Evolutionary conservation across 768 basidiomycete genomes (phyloP).

Genomic region (Sporobolomyces phaffii): DNA sequence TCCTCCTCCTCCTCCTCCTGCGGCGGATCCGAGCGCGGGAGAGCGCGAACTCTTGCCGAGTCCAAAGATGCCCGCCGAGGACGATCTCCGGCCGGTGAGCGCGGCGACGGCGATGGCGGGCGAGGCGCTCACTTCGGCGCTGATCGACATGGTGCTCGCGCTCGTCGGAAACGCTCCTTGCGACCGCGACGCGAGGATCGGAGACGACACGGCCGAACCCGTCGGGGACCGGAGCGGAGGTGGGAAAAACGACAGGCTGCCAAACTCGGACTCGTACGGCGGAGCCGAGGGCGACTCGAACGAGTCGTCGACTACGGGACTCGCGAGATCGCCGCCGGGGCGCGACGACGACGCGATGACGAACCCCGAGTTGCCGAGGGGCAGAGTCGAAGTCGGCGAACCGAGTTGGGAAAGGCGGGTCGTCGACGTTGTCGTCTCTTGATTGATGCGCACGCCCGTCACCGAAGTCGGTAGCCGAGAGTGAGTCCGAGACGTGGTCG

Average conservation of each 20-base stretch:
- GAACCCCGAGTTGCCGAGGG: neutral
- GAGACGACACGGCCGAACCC: constrained; percentile 1
- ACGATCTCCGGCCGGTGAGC: neutral
- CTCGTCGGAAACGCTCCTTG: constrained; percentile 3
- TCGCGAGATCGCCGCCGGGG: no score
- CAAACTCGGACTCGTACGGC: constrained; percentile 8
- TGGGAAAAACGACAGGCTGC: neutral
- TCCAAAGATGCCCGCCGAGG: constrained; percentile 17
- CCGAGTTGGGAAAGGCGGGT: neutral
- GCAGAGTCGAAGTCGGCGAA: neutral
- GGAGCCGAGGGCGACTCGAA: neutral
- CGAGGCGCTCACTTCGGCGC: neutral
- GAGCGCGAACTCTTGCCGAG: constrained; percentile 3
- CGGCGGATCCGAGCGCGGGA: neutral
- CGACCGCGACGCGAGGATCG: neutral
- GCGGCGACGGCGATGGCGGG: no score
- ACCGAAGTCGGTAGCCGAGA: neutral
- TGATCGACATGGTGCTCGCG: constrained; percentile 5
- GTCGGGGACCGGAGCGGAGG: neutral
- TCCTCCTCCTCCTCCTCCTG: neutral
- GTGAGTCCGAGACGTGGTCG: constrained; percentile 1
- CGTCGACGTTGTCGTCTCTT: constrained; percentile 22
- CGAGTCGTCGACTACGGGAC: no score
- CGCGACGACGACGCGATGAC: no score
- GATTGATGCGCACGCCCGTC: constrained; percentile 22